Evolutionary conservation across 148 eudicot genomes (phyloP).

Genomic region (Cornus suecica): DNA sequence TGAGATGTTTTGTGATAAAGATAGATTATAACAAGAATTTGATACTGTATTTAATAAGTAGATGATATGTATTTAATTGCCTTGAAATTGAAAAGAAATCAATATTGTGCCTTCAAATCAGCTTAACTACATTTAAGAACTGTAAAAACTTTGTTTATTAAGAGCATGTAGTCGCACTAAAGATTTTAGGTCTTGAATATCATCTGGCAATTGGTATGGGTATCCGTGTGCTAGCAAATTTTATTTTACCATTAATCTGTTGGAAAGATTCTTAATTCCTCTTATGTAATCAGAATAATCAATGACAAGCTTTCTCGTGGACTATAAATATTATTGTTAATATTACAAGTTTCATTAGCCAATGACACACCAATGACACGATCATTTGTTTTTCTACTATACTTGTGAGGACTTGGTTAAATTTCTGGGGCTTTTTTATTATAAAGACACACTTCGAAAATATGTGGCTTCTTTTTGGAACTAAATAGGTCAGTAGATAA

Average conservation of each 20-base stretch:
- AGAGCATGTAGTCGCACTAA: conserved; percentile 2
- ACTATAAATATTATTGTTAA: not conserved
- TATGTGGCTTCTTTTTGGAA: too few relatives aligned
- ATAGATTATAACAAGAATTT: not conserved
- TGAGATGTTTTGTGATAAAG: not conserved
- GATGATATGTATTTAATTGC: too few relatives aligned
- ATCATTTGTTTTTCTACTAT: not conserved
- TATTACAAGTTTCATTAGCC: not conserved
- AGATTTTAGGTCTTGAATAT: not conserved
- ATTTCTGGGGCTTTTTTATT: too few relatives aligned
- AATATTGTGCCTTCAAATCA: not conserved
- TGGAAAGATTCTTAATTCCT: not conserved
- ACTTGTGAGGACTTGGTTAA: not conserved
- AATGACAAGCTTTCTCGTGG: not conserved
- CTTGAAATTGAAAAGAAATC: too few relatives aligned
- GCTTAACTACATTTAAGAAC: not conserved
- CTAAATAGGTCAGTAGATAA: too few relatives aligned
- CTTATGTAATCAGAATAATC: not conserved
- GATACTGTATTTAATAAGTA: too few relatives aligned
- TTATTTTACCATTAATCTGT: too few relatives aligned
- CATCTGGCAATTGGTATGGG: not conserved
- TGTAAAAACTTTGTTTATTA: not conserved
- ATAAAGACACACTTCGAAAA: too few relatives aligned
- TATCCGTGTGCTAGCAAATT: not conserved
- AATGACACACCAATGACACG: not conserved